These are phyloP conservation scores for Ophiognomonia clavigignenti-juglandacearum DNA, from an alignment of 2,329 filamentous ascomycete genomes.

Conservation along the genomic window DNA sequence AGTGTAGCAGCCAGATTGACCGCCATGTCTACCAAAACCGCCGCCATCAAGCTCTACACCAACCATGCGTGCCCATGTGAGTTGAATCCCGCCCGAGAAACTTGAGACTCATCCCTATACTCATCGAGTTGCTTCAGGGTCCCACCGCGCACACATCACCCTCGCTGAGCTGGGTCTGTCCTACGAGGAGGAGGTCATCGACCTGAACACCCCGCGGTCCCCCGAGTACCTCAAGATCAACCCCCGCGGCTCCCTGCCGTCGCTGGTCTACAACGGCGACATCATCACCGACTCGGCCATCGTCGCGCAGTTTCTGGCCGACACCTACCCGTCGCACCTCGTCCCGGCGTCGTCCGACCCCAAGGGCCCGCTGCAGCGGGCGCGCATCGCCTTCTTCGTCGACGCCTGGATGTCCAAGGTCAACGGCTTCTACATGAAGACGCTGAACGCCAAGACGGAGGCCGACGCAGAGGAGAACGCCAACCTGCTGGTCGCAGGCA, in stretches of 20 bases:
- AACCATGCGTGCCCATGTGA: slow-evolving; percentile 63
- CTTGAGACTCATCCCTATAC: no score
- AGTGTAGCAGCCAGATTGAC: no score
- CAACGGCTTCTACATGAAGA: slow-evolving; percentile 39
- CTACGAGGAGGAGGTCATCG: slow-evolving; percentile 68
- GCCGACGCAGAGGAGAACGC: slow-evolving; percentile 45
- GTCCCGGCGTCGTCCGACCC: slow-evolving; percentile 49
- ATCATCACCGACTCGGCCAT: slow-evolving; percentile 71
- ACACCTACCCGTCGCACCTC: slow-evolving; percentile 64
- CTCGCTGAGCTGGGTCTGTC: slow-evolving; percentile 61
- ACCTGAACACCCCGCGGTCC: slow-evolving; percentile 63
- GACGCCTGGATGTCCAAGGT: slow-evolving; percentile 64
- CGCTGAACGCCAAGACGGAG: slow-evolving; percentile 41
- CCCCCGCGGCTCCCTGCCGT: slow-evolving; percentile 72
- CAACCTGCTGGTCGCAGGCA: slow-evolving; percentile 46
- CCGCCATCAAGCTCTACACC: slow-evolving; percentile 64
- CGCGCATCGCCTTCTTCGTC: slow-evolving; percentile 66
- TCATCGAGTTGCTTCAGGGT: slow-evolving; percentile 45
- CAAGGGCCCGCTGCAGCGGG: slow-evolving; percentile 56
- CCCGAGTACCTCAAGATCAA: slow-evolving; percentile 73
- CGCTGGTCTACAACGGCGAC: slow-evolving; percentile 60
- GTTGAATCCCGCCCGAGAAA: no score
- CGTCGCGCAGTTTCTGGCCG: slow-evolving; percentile 66
- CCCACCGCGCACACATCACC: slow-evolving; percentile 70
- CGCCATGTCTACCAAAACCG: slow-evolving; percentile 26